Evolutionary conservation across 257 asterid genomes (phyloP), one percentile per base, ranked within the genome.

Genomic region (Solanum virginianum): DNA sequence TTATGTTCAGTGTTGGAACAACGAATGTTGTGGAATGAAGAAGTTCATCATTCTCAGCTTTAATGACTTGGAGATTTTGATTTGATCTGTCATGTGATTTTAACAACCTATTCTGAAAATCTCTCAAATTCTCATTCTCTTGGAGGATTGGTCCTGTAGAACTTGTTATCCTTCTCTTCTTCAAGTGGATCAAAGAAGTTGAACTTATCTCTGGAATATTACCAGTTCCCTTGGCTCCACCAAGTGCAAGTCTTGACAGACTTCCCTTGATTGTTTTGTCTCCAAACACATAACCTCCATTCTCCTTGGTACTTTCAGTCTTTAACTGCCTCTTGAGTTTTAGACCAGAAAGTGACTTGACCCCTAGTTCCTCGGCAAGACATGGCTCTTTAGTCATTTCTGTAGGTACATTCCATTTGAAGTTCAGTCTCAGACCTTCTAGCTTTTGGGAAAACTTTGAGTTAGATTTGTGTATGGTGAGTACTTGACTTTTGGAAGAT

Each of bases 301-400:
- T 63, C 60, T 32, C 80, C 69, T 80, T 29, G 6, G 45, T 39
- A 51, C 80, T 59, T 63, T 7, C 86, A 49, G 83, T 15, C 55
- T 70, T 79, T 66, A 45, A 54, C 79, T 62, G 88, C 80, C 68
- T 81, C 80, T 83, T 75, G 57, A 72, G 43, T 57, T 82, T 86
- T 71, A 77, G 70, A 57, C 51, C 11, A 22, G 89, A 79, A 12
- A 87, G 82, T 57, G 84, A 60, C 55, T 59, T 86, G 49, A 63
- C 41, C n/a, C 85, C 88, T 56, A 75, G 84, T 83, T 86, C 88
- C 71, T 75, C 65, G 6, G 88, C 85, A 54, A 82, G 81, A 60
- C 55, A 85, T 18, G 80, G 86, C 56, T 86, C 87, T 69, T 79
- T 86, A 84, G 49, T 45, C 82, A 45, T 51, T 69, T 63, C 71